Evolutionary conservation across 257 asterid species (phyloP), one percentile per base, ranked within the genome.

Genomic region (Capsicum pubescens): DNA sequence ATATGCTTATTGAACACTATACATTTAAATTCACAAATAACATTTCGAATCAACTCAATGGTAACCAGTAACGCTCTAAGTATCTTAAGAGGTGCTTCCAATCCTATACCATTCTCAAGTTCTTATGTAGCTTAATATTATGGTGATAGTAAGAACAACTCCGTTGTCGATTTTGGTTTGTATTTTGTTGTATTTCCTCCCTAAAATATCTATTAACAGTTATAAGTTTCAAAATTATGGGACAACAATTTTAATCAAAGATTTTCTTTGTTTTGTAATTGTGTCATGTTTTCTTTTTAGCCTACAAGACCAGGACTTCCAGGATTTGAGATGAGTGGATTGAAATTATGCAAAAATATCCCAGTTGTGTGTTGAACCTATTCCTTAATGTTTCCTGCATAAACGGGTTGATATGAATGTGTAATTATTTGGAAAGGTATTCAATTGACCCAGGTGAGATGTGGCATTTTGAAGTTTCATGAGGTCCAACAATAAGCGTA

Each of bases 51-150:
- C 85, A 84, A 70, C 71, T 87, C 11, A 89, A 85, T 39, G 89
- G 83, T 86, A 88, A 88, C 84, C 90, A 87, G 87, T 92, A 86
- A 84, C 90, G 92, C n/a, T 87, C 95, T 36, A 96, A 92, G 89
- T 88, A 86, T 83, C 94, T 92, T 36, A 91, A 89, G 85, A 96
- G 98, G 89, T 94, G 99, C 98, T 96, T 94, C 79, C 97, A 94
- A 82, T 85, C 91, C 59, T 90, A 87, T 89, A 81, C 16, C 35
- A 8, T 12, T 81, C 42, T 1, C 48, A 79, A 79, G 84, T 59
- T 17, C 2, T 50, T 5, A 32, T 26, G 64, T 77, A 54, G 64
- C 64, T 26, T 77, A 54, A 54, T 77, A 14, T 77, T 77, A 32
- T 77, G 64, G 14, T 26, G 64, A 58, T 55, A 11, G 8, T 64